phyloP scores from a whole-genome alignment of 164 flowering plant genomes.

The Berberis vulgaris region DNA sequence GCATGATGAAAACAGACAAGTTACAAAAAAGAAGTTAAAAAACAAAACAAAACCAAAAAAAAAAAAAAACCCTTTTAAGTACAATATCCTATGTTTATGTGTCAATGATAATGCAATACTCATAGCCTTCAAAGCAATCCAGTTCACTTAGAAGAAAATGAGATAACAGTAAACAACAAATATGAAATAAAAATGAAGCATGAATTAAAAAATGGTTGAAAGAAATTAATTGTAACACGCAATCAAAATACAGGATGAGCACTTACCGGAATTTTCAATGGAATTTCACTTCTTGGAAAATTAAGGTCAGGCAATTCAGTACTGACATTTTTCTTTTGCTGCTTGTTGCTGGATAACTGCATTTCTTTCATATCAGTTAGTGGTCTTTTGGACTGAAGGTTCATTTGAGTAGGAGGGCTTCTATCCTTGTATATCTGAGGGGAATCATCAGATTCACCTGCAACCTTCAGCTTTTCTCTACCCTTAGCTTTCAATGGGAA shows the following conservation, averaged over 20 bases:
- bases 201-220: not conserved
- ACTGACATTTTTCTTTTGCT: constrained; percentile 24
- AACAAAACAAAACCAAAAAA: too few species aligned
- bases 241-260: not conserved
- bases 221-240: not conserved
- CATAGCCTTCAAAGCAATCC: too few species aligned
- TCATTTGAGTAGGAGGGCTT: constrained; percentile 21
- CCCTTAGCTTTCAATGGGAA: constrained; percentile 35
- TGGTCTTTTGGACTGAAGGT: constrained; percentile 29
- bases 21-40: too few species aligned
- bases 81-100: too few species aligned
- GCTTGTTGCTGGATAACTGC: constrained; percentile 24
- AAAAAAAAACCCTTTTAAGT: too few species aligned
- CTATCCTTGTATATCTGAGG: constrained; percentile 34
- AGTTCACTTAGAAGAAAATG: too few species aligned
- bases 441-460: constrained; percentile 30
- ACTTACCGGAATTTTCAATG: constrained; percentile 6
- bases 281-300: constrained; percentile 7
- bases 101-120: too few species aligned
- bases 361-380: constrained; percentile 21
- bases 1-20: too few species aligned
- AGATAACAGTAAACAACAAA: too few species aligned
- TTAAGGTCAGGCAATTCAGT: constrained; percentile 32
- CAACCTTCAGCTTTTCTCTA: constrained; percentile 38
- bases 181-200: too few species aligned